Evolutionary conservation across 148 eudicot genomes (phyloP).

Genomic region (Silene conica): DNA sequence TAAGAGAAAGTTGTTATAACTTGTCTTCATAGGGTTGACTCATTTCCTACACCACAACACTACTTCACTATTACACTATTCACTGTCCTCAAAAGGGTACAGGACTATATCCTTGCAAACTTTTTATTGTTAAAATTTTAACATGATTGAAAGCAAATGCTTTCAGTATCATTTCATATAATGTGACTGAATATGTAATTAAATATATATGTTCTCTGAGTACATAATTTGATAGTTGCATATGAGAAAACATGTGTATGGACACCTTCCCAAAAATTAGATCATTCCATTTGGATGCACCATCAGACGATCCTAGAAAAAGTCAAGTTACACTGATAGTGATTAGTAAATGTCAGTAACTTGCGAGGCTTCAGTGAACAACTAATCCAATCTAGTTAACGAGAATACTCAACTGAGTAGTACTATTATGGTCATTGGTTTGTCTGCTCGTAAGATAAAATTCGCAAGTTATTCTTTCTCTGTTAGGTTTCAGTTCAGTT

Average conservation of each 20-base stretch:
- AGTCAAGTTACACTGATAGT: no score
- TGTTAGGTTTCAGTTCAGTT: no score
- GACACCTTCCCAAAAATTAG: no score
- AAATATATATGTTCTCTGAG: neutral
- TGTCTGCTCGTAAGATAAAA: no score
- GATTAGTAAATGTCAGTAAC: neutral
- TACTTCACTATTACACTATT: neutral
- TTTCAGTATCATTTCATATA: constrained; percentile 15
- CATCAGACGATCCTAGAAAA: no score
- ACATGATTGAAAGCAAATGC: constrained; percentile 15
- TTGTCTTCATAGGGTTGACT: constrained; percentile 29
- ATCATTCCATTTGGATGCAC: no score
- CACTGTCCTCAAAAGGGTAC: constrained; percentile 16
- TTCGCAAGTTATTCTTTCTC: no score
- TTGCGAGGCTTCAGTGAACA: neutral
- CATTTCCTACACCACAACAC: constrained; percentile 13
- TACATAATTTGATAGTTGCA: neutral
- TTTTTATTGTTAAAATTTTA: neutral
- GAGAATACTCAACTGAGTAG: neutral
- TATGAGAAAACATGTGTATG: neutral
- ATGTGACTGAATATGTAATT: constrained; percentile 5
- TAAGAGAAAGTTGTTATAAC: constrained; percentile 18
- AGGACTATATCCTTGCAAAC: neutral
- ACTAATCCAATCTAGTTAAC: neutral
- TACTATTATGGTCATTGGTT: no score